These are phyloP conservation scores for Fusarium azukiicola DNA, from an alignment of 2,329 filamentous ascomycete species.

Conservation along the genomic window DNA sequence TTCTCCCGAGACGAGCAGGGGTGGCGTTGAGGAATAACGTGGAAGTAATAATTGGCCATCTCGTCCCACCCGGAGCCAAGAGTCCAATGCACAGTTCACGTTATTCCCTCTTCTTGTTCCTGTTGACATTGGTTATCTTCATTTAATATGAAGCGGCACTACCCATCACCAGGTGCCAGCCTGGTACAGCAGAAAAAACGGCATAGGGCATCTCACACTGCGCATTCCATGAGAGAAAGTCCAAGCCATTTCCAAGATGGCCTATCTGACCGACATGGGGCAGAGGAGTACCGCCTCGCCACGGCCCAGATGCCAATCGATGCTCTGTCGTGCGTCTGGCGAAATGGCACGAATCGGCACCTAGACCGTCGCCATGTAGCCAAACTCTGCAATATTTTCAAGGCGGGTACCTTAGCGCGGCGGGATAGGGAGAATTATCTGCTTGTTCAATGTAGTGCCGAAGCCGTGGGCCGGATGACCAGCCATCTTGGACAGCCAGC, in stretches of 20 bases:
- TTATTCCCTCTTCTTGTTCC: background rate
- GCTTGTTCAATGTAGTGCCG: constrained; percentile 19
- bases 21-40: background rate
- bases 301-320: constrained; percentile 15
- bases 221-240: too few species aligned
- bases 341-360: constrained; percentile 9
- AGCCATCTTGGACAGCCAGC: background rate
- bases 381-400: constrained; percentile 8
- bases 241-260: background rate
- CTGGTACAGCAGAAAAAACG: background rate
- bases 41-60: constrained; percentile 3
- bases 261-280: constrained; percentile 3
- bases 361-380: constrained; percentile 14
- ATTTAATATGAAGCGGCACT: constrained; percentile 7
- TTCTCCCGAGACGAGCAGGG: background rate
- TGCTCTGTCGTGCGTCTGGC: constrained; percentile 22
- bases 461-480: constrained; percentile 6
- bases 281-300: background rate
- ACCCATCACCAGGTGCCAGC: background rate
- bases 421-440: constrained; percentile 22
- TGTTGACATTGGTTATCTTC: too few species aligned
- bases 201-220: background rate
- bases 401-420: constrained; percentile 17
- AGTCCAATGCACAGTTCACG: background rate
- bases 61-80: background rate